Evolutionary conservation across 345 rosid species (phyloP).

Genomic region (Sisymbrium irio): DNA sequence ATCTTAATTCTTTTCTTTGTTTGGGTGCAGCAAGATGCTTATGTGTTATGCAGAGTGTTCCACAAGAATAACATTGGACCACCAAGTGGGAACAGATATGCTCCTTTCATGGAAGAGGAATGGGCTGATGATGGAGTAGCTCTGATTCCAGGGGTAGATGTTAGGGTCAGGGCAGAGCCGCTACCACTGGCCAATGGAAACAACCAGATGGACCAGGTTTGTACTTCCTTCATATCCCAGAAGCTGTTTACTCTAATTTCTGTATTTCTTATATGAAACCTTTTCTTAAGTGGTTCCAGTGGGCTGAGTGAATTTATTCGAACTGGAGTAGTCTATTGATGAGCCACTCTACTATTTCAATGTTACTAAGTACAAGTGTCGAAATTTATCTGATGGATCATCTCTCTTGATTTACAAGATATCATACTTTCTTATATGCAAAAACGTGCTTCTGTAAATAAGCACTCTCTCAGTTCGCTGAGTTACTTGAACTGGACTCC

Average conservation of each 20-base stretch:
- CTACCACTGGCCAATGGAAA: constrained; percentile 23
- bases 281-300: constrained; percentile 9
- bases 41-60: constrained; percentile 88
- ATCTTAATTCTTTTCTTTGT: constrained; percentile 5
- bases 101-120: constrained; percentile 78
- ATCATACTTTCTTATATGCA: neutral
- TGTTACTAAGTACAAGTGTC: neutral
- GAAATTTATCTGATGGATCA: neutral
- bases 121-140: constrained; percentile 57
- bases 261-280: neutral
- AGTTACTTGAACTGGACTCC: constrained; percentile 8
- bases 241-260: constrained; percentile 4
- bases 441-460: neutral
- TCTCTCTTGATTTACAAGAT: constrained; percentile 21
- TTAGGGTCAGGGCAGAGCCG: constrained; percentile 36
- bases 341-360: neutral
- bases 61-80: constrained; percentile 93
- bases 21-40: constrained; percentile 52
- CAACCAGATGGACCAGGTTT: constrained; percentile 45
- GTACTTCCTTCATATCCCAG: constrained; percentile 12
- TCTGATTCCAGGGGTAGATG: constrained; percentile 62
- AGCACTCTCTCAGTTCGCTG: constrained; percentile 14
- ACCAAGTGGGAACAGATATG: constrained; percentile 78
- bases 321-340: constrained; percentile 10
- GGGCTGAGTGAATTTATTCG: constrained; percentile 8